These are phyloP conservation scores for Neurospora sublineolata DNA, from an alignment of 495 filamentous ascomycete species.

Conservation along the genomic window DNA sequence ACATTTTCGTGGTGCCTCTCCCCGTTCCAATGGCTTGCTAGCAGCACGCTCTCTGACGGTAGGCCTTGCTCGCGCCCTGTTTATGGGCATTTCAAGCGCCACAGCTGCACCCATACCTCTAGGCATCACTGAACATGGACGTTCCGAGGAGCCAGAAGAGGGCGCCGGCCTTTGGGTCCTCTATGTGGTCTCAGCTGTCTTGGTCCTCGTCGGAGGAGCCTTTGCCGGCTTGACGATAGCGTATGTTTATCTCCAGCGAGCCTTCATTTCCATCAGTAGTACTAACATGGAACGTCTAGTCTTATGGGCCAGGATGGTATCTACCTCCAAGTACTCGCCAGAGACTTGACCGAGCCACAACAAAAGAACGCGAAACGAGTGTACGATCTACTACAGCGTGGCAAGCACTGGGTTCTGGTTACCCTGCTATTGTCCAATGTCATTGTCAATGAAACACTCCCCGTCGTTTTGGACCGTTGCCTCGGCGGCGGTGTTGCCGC, in stretches of 20 bases:
- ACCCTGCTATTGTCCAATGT: slow-evolving; percentile 91
- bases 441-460: slow-evolving; percentile 95
- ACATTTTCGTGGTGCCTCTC: slow-evolving; percentile 1
- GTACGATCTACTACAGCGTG: slow-evolving; percentile 65
- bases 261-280: not conserved
- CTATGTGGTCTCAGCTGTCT: slow-evolving; percentile 32
- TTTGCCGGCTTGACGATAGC: slow-evolving; percentile 96
- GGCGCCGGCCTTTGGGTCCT: slow-evolving; percentile 34
- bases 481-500: slow-evolving; percentile 92
- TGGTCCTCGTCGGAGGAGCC: slow-evolving; percentile 82
- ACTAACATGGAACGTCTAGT: slow-evolving; percentile 19
- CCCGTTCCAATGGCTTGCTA: slow-evolving; percentile 22
- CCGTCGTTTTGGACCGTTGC: slow-evolving; percentile 86
- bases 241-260: slow-evolving; percentile 19
- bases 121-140: slow-evolving; percentile 10
- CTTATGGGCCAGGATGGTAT: slow-evolving; percentile 88
- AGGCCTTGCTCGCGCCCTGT: slow-evolving; percentile 27
- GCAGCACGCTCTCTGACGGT: slow-evolving; percentile 27
- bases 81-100: slow-evolving; percentile 25
- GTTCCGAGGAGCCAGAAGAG: slow-evolving; percentile 24
- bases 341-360: slow-evolving; percentile 56
- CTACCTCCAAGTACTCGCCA: slow-evolving; percentile 93
- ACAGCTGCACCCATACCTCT: slow-evolving; percentile 16
- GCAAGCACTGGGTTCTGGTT: slow-evolving; percentile 98
- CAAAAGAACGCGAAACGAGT: slow-evolving; percentile 74